Conservation (phyloP, 495 filamentous ascomycete genomes). For the Letharia columbiana region DNA sequence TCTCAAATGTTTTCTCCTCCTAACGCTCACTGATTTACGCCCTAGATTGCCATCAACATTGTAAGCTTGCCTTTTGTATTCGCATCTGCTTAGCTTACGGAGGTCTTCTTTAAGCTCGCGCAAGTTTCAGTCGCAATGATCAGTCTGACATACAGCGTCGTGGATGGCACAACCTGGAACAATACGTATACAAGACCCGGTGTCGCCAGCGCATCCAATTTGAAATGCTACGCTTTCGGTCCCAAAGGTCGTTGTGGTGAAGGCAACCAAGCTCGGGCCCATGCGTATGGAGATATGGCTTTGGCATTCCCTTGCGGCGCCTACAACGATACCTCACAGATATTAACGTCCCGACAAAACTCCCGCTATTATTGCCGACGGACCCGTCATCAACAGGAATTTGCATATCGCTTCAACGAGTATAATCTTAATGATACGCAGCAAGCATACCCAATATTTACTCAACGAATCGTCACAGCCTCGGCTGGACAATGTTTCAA, state of each 20-base stretch:
- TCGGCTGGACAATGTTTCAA: slow-evolving; percentile 16
- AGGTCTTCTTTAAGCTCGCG: slow-evolving; percentile 8
- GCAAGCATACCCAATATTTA: slow-evolving; percentile 18
- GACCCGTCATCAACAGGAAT: slow-evolving; percentile 14
- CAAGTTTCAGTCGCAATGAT: slow-evolving; percentile 17
- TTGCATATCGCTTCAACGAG: slow-evolving; percentile 23
- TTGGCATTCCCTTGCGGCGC: background rate
- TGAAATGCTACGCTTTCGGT: slow-evolving; percentile 12
- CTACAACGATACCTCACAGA: slow-evolving; percentile 9
- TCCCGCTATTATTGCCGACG: slow-evolving; percentile 17
- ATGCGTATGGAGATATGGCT: slow-evolving; percentile 17
- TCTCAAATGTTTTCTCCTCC: background rate
- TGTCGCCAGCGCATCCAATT: slow-evolving; percentile 14
- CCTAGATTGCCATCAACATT: slow-evolving; percentile 10
- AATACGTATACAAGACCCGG: slow-evolving; percentile 14
- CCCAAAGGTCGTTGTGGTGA: background rate
- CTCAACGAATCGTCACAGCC: slow-evolving; percentile 17
- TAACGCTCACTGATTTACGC: background rate
- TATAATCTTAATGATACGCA: slow-evolving; percentile 17
- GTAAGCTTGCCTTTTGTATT: background rate
- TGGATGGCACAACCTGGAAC: slow-evolving; percentile 17
- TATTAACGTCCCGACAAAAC: slow-evolving; percentile 7
- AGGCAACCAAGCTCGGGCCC: slow-evolving; percentile 7
- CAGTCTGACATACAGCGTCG: slow-evolving; percentile 17
- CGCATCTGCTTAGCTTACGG: background rate